Base-by-base conservation (phyloP, 1,284 basidiomycete species). In the Ustilago loliicola region DNA sequence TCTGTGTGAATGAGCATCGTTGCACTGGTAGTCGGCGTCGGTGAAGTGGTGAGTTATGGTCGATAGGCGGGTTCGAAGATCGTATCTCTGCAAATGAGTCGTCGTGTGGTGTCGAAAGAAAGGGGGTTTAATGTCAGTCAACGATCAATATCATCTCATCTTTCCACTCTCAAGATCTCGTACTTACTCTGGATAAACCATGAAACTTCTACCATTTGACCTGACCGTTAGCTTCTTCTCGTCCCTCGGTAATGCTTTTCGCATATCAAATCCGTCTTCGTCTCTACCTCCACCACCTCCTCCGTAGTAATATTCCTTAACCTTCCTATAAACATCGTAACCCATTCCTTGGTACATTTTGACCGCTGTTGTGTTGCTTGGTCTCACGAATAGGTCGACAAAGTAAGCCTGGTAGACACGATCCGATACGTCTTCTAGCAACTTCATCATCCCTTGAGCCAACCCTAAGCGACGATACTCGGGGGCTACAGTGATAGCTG, bases 241-340 rank as follows among this genome's bases (percentile, higher is more conserved):
- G 29, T 86, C 84, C 48, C 84, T 63, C 5, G 80, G 68, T 8
- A 86, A 59, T 0, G 82, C 72, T 29, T 84, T 85, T 29, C 94
- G 90, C 94, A 96, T 96, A 85, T 96, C 94, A 87, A 92, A 96
- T 17, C 93, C 95, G 86, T 96, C 94, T 83, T 96, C 94, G 65
- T 94, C 93, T 80, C 90, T 88, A 0, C 77, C 79, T 2, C 71
- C 72, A 72, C 90, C 90, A 11, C 92, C 91, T 13, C 94, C 87
- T 65, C 89, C 91, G 15, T 92, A 92, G 87, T 96, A 96, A 87
- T 96, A 96, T 81, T 93, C 93, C 70, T 90, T 89, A 51, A 96
- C 94, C 66, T 92, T 88, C 42, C 94, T 88, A 86, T 93, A 96
- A 15, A 96, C 93, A 79, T 91, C 93, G 81, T 96, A 96, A 3